Evolutionary conservation across 139 green algal genomes (phyloP).

Genomic region (Raphidocelis subcapitata): DNA sequence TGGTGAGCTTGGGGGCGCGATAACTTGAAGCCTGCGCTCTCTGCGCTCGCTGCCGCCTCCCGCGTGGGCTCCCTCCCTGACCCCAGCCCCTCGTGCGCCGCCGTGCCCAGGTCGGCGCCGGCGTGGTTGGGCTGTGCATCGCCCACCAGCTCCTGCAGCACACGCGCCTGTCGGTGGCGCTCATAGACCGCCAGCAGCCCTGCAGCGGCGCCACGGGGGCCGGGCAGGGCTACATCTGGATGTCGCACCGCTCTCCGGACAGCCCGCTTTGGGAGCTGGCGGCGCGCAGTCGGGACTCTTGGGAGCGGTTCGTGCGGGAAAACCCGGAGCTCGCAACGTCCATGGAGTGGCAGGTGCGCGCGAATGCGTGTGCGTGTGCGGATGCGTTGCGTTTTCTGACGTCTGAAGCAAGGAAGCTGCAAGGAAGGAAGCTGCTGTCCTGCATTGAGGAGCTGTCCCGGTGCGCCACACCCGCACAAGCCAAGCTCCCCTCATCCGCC

Average conservation of each 20-base stretch:
- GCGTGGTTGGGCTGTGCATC: constrained; percentile 59
- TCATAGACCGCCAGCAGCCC: constrained; percentile 52
- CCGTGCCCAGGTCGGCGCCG: constrained; percentile 12
- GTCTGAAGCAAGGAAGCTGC: no score
- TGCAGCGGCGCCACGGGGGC: constrained; percentile 62
- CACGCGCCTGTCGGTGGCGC: constrained; percentile 29
- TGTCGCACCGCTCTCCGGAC: constrained; percentile 50
- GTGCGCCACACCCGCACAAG: no score
- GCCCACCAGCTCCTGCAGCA: constrained; percentile 38
- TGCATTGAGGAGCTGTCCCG: no score
- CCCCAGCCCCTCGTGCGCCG: no score
- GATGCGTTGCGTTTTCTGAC: not conserved
- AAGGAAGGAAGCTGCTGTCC: no score
- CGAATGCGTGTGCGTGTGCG: not conserved
- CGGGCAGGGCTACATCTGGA: constrained; percentile 77
- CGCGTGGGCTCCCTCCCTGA: no score
- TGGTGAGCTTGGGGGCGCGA: no score
- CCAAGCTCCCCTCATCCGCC: no score
- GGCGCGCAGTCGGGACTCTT: constrained; percentile 46
- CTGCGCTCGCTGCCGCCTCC: no score
- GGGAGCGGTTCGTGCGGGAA: constrained; percentile 30
- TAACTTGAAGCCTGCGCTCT: no score
- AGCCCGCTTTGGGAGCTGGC: constrained; percentile 52
- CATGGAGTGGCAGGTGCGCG: constrained; percentile 48
- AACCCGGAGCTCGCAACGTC: not conserved